Evolutionary conservation across 768 basidiomycete genomes (phyloP).

Genomic region (Tricholoma terreum): DNA sequence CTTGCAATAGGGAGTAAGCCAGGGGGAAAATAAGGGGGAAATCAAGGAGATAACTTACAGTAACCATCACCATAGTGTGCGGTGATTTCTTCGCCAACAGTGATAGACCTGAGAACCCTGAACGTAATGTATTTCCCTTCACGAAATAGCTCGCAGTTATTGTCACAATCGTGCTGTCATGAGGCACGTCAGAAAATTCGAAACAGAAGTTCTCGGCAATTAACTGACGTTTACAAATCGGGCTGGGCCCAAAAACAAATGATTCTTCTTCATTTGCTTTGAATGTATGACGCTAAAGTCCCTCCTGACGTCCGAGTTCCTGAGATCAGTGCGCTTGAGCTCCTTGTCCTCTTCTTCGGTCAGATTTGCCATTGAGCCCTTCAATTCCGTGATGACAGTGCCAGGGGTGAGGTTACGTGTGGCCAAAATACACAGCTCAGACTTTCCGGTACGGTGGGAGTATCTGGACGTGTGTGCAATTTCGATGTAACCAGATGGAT

Average conservation of each 20-base stretch:
- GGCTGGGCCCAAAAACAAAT: constrained; percentile 87
- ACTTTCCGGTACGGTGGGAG: constrained; percentile 83
- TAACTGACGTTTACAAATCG: constrained; percentile 84
- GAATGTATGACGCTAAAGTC: constrained; percentile 93
- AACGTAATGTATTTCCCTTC: constrained; percentile 90
- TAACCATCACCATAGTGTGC: constrained; percentile 91
- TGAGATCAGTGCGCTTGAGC: constrained; percentile 76
- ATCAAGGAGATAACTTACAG: constrained; percentile 51
- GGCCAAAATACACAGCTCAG: constrained; percentile 83
- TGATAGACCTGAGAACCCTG: constrained; percentile 74
- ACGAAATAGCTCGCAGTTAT: constrained; percentile 86
- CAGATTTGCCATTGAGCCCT: constrained; percentile 87
- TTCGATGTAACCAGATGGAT: constrained; percentile 80
- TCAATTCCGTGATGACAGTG: constrained; percentile 77
- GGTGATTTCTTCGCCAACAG: constrained; percentile 81
- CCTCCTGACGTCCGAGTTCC: constrained; percentile 73
- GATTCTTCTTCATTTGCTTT: constrained; percentile 88
- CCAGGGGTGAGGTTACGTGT: constrained; percentile 69
- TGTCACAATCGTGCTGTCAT: constrained; percentile 81
- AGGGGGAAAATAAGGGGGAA: neutral
- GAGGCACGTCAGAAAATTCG: constrained; percentile 19
- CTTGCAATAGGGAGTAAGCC: constrained; percentile 26
- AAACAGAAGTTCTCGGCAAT: constrained; percentile 20
- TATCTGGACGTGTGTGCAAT: constrained; percentile 88
- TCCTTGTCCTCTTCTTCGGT: constrained; percentile 85